These are phyloP conservation scores for Bryum argenteum DNA, from an alignment of 225 moss, liverwort and hornwort genomes.

Conservation along the genomic window DNA sequence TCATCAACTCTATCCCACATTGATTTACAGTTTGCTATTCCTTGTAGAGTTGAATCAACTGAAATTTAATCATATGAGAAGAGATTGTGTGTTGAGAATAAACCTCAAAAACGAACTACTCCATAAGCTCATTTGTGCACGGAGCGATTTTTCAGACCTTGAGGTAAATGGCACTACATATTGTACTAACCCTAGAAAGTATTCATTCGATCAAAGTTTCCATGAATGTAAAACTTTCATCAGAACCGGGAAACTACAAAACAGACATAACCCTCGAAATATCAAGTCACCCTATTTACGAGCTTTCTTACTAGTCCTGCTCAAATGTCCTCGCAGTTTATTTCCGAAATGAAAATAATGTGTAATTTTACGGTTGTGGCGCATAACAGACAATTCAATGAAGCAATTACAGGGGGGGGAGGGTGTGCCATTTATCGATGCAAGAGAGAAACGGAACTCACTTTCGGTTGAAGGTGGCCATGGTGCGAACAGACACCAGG, in stretches of 20 bases:
- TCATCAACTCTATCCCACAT: too few relatives aligned
- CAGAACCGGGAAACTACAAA: slow-evolving; percentile 15
- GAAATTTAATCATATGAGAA: too few relatives aligned
- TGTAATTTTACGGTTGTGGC: background rate
- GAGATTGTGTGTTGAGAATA: too few relatives aligned
- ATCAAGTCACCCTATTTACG: background rate
- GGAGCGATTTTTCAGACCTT: background rate
- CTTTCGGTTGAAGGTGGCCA: slow-evolving; percentile 56
- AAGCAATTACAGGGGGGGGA: background rate
- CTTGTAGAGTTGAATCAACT: too few relatives aligned
- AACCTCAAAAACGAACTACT: background rate
- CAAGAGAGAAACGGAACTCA: slow-evolving; percentile 25
- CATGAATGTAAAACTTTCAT: background rate
- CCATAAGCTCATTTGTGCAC: background rate
- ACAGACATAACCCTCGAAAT: background rate
- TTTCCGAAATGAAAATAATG: background rate
- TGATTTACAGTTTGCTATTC: too few relatives aligned
- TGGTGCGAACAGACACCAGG: slow-evolving; percentile 38
- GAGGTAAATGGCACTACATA: background rate
- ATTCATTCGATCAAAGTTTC: background rate
- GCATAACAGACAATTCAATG: background rate
- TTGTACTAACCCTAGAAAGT: background rate
- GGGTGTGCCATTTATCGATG: background rate
- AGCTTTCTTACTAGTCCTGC: background rate
- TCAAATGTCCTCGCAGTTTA: background rate